Evolutionary conservation across 306 rosid species (phyloP), one percentile per base, ranked within the genome.

Genomic region (Ochetophila trinervis): DNA sequence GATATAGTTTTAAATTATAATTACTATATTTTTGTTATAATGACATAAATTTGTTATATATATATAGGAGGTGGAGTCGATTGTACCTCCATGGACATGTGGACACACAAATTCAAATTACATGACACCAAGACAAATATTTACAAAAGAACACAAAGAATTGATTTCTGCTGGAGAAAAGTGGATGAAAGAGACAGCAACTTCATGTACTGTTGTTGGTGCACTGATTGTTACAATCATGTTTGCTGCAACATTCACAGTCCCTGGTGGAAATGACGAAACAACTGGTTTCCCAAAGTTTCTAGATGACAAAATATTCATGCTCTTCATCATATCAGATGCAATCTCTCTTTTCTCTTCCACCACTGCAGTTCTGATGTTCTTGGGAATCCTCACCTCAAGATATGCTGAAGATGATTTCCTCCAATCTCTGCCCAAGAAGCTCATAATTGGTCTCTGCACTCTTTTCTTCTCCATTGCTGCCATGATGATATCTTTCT

Each of bases 181-280:
- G 1, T 82, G 87, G 90, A 85, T 82, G 87, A 55, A 70, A 37
- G 1, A 68, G 63, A 82, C 87, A 3, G 77, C 87, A 4, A 63
- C 57, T 2, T 79, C 81, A 57, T 82, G 82, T 10, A 79, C 79
- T 71, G 27, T 79, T 9, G 84, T 81, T 40, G 66, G 84, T 4
- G 76, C 89, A 0, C 61, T 84, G 1, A 81, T 81, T 0, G 52
- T 83, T 0, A 81, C 86, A 0, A 81, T 76, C 2, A 81, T 81
- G 20, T 76, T 84, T 23, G 10, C 86, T 49, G 78, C 86, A 5
- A 76, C 76, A 20, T 65, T 76, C 44, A 79, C 66, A 0, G 19
- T 76, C 1, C 85, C 86, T 27, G 32, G 32, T 27, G 32, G 32
- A 4, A 27, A 27, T 27, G 32, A 27, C 4, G 32, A 27, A 27